Conservation (phyloP, 2,329 filamentous ascomycete species). For the Alternaria triticina region DNA sequence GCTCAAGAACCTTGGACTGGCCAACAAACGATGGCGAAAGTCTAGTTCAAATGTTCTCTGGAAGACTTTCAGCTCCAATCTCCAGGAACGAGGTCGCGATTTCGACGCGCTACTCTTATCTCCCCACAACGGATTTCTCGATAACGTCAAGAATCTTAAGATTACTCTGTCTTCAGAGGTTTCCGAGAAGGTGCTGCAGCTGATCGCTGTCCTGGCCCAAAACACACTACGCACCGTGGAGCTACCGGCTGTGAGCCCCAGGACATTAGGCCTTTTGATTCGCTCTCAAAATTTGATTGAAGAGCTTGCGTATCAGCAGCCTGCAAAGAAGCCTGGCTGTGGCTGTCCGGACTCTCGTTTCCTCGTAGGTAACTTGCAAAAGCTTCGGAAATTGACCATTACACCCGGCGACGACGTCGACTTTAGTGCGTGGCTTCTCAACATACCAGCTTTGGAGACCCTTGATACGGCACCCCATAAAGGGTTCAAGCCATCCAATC, state of each 20-base stretch:
- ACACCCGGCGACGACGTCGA: background rate
- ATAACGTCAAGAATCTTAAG: background rate
- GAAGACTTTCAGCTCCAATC: background rate
- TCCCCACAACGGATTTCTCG: background rate
- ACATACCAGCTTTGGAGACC: background rate
- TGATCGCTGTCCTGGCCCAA: background rate
- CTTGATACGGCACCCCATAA: background rate
- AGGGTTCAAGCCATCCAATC: background rate
- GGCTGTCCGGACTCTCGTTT: background rate
- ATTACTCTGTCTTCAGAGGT: background rate
- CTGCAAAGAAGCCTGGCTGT: too few species aligned
- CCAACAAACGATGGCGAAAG: background rate
- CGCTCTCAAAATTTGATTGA: background rate
- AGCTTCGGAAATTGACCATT: background rate
- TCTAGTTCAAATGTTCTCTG: background rate
- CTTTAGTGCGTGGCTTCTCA: background rate
- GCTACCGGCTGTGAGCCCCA: background rate
- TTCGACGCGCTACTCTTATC: background rate
- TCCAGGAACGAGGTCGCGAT: background rate
- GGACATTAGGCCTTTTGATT: background rate
- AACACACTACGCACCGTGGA: background rate
- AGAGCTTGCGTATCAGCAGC: background rate
- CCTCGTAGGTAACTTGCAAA: background rate
- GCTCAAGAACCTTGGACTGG: background rate
- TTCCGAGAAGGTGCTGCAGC: background rate